Evolutionary conservation across 2,329 filamentous ascomycete species (phyloP), one percentile per base, ranked within the genome.

Genomic region (Bipolaris victoriae): DNA sequence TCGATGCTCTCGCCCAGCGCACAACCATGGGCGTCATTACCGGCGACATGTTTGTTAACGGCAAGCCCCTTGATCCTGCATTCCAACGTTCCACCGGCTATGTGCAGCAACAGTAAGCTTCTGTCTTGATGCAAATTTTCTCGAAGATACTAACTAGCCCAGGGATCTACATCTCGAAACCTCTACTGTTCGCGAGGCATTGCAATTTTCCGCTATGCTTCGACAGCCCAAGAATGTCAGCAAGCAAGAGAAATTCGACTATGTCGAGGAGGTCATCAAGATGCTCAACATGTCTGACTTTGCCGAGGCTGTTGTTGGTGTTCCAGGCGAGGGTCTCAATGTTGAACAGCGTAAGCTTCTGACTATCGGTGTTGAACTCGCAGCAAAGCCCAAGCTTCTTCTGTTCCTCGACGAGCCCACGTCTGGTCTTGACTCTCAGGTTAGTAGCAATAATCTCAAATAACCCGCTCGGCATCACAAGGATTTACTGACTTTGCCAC

Each of bases 351-450:
- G 86, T 56, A 91, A 91, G 75, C 81, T 88, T 47, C 78, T 90
- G 7, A 90, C 88, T 0, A 91, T 91, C 57, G 89, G 87, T 60
- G 88, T 90, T 9, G 89, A 91, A 69, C 78, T 91, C 13, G 88
- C 88, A 6, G 88, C 89, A 2, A 86, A 89, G 69, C 89, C 89
- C 0, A 82, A 82, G 58, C 79, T 88, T 0, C 75, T 88, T 0
- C 80, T 88, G 1, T 88, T 88, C 75, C 78, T 88, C 7, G 86
- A 88, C 49, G 85, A 88, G 65, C 86, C 50, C 2, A 82, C 80
- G 72, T 77, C 81, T 22, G 87, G 87, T 45, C 82, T 90, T 3
- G 88, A 90, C 84, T 89, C 64, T 43, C 68, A 67, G 58, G 66
- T 67, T 22, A 61, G 62, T 63, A 16, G 13, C 1, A 6, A 13